These are phyloP conservation scores for Astrocystis sublimbata DNA, from an alignment of 495 filamentous ascomycete genomes.

Conservation along the genomic window DNA sequence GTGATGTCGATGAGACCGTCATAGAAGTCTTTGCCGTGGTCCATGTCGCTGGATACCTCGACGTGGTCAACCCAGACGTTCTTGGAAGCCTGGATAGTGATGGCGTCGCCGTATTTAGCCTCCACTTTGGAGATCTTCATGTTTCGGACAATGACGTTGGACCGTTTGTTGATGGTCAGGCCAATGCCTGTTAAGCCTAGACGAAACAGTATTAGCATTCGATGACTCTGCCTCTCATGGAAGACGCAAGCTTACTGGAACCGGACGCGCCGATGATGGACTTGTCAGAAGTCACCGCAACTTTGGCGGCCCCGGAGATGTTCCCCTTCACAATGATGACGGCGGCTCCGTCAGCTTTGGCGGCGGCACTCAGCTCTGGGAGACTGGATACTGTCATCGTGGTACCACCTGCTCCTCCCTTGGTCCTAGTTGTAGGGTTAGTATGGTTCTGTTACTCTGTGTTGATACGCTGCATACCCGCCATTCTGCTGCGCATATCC, in stretches of 20 bases:
- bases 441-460: neutral
- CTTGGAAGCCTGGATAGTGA: constrained; percentile 56
- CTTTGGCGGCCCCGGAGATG: constrained; percentile 46
- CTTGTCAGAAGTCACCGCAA: constrained; percentile 55
- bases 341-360: constrained; percentile 42
- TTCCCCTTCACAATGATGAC: constrained; percentile 52
- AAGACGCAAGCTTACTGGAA: constrained; percentile 20
- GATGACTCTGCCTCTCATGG: neutral
- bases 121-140: constrained; percentile 60
- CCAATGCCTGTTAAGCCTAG: constrained; percentile 47
- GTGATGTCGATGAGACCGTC: constrained; percentile 66
- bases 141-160: constrained; percentile 64
- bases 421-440: constrained; percentile 40
- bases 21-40: constrained; percentile 65
- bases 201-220: neutral
- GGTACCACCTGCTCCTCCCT: constrained; percentile 59
- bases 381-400: constrained; percentile 61
- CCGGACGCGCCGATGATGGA: constrained; percentile 53
- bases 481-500: constrained; percentile 33
- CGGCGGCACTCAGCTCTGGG: constrained; percentile 53
- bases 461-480: constrained; percentile 4
- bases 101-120: constrained; percentile 60
- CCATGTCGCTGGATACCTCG: constrained; percentile 60
- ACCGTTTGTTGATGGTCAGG: constrained; percentile 47
- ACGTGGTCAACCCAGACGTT: constrained; percentile 72